These are phyloP conservation scores for Pleurotus salmoneostramineus DNA, from an alignment of 768 basidiomycete genomes.

Conservation along the genomic window DNA sequence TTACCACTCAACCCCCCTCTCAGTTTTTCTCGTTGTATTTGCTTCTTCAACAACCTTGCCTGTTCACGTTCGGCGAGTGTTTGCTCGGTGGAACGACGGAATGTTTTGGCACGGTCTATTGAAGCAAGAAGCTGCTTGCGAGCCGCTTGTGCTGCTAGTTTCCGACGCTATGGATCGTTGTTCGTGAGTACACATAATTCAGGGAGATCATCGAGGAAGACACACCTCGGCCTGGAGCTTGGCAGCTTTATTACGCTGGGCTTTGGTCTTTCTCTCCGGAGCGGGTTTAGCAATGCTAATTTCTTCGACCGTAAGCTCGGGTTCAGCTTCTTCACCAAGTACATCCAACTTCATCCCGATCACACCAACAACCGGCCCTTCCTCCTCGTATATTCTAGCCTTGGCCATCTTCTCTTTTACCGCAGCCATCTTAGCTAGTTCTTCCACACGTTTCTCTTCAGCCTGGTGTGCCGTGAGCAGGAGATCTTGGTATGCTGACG, in stretches of 20 bases:
- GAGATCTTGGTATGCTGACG: constrained; percentile 67
- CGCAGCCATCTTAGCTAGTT: constrained; percentile 49
- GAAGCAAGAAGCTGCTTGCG: constrained; percentile 59
- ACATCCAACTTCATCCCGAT: constrained; percentile 65
- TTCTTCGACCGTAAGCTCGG: constrained; percentile 25
- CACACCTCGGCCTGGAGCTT: constrained; percentile 62
- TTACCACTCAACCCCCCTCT: constrained; percentile 67
- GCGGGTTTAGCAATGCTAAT: constrained; percentile 29
- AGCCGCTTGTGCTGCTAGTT: constrained; percentile 52
- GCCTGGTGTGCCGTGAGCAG: constrained; percentile 61
- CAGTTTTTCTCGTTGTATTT: constrained; percentile 45
- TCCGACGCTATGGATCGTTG: constrained; percentile 48
- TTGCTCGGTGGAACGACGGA: constrained; percentile 41
- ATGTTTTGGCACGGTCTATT: constrained; percentile 48
- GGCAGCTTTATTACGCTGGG: constrained; percentile 65
- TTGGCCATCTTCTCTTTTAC: constrained; percentile 52
- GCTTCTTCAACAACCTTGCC: constrained; percentile 15
- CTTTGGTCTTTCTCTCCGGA: constrained; percentile 38
- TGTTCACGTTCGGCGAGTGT: constrained; percentile 36
- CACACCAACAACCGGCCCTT: constrained; percentile 28
- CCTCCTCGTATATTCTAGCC: constrained; percentile 31
- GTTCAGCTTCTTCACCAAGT: constrained; percentile 33
- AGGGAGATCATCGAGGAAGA: not conserved
- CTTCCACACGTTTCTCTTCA: constrained; percentile 55
- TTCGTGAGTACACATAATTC: not conserved